phyloP scores from a whole-genome alignment of 768 basidiomycete genomes.

The Postia placenta region DNA sequence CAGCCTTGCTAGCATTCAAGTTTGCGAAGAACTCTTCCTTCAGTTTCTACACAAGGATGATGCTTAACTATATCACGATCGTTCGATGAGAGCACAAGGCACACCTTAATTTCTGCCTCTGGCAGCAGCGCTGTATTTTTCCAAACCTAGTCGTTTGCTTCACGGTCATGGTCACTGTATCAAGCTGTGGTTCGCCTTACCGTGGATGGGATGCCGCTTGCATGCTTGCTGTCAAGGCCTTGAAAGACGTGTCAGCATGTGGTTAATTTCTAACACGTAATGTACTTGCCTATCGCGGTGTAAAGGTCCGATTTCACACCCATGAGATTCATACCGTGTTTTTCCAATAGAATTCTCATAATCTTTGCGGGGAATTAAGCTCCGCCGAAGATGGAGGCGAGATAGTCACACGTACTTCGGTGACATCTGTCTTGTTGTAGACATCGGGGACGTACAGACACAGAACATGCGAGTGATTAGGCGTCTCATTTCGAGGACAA shows the following conservation, averaged over 20 bases:
- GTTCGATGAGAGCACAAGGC: not conserved
- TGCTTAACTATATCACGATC: not conserved
- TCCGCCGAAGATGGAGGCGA: not conserved
- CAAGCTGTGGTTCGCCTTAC: slow-evolving; percentile 29
- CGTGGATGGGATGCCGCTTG: slow-evolving; percentile 67
- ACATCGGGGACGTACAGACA: slow-evolving; percentile 70
- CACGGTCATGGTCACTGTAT: not conserved
- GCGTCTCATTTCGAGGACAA: slow-evolving; percentile 38
- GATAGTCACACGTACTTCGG: slow-evolving; percentile 32
- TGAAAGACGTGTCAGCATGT: not conserved
- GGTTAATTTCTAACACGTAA: not conserved
- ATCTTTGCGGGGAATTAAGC: slow-evolving; percentile 33
- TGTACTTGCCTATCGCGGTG: slow-evolving; percentile 46
- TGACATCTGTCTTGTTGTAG: slow-evolving; percentile 55
- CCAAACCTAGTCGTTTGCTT: slow-evolving; percentile 46
- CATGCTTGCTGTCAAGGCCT: slow-evolving; percentile 74
- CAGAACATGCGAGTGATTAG: slow-evolving; percentile 57
- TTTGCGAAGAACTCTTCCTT: slow-evolving; percentile 58
- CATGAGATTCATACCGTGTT: slow-evolving; percentile 58
- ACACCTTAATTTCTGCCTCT: slow-evolving; percentile 59
- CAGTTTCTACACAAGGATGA: slow-evolving; percentile 37
- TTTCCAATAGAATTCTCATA: slow-evolving; percentile 59
- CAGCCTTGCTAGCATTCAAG: slow-evolving; percentile 25
- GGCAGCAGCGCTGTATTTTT: slow-evolving; percentile 54
- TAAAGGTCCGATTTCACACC: slow-evolving; percentile 73